phyloP scores from a whole-genome alignment of 345 rosid species.

The Physaria fendleri region DNA sequence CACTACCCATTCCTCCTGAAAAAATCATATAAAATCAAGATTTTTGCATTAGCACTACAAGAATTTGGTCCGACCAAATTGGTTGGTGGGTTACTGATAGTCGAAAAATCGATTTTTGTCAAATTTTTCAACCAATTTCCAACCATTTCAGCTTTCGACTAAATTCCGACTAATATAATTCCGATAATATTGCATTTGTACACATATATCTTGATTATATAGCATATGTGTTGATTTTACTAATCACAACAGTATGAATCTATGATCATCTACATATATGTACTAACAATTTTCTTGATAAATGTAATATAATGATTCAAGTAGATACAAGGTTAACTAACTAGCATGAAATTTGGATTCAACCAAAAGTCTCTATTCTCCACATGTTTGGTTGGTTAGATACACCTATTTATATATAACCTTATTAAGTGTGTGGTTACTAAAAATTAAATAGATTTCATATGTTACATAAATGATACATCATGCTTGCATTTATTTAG shows the following conservation, averaged over 20 bases:
- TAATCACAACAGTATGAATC: not conserved
- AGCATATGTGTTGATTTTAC: not conserved
- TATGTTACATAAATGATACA: constrained; percentile 1
- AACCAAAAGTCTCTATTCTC: not conserved
- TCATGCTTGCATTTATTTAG: no score
- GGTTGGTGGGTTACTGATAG: not conserved
- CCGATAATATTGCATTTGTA: constrained; percentile 28
- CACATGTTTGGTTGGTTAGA: constrained; percentile 32
- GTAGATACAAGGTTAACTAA: not conserved
- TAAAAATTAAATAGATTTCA: not conserved
- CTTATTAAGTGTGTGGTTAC: not conserved
- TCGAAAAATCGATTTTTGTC: no score
- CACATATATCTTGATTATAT: not conserved
- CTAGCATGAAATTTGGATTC: not conserved
- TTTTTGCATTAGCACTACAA: no score
- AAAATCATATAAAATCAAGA: not conserved
- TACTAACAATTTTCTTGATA: not conserved
- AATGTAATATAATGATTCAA: not conserved
- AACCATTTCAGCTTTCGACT: no score
- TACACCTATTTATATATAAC: constrained; percentile 24
- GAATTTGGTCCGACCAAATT: not conserved
- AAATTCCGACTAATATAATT: no score
- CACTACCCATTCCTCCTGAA: constrained; percentile 89
- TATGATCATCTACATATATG: no score
- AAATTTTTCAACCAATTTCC: no score